Conservation (phyloP, 768 basidiomycete genomes). For the Serpula lacrymans region DNA sequence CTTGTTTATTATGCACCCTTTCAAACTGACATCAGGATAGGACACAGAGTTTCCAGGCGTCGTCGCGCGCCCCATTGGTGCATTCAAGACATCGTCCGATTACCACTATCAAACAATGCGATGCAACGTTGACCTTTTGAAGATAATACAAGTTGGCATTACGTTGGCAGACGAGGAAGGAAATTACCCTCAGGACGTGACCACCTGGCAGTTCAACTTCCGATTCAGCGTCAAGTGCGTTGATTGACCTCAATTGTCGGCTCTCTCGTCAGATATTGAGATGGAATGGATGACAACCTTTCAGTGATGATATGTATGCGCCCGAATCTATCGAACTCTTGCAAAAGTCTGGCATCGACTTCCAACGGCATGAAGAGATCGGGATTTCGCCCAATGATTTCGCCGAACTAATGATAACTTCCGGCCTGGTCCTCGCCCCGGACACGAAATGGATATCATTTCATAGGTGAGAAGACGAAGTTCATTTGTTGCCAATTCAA, state of each 20-base stretch:
- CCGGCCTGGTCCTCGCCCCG: constrained; percentile 83
- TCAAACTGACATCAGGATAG: constrained; percentile 40
- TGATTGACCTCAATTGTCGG: too few relatives aligned
- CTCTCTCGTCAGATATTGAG: constrained; percentile 7
- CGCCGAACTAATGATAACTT: constrained; percentile 95
- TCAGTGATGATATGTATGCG: constrained; percentile 96
- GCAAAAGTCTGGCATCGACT: constrained; percentile 94
- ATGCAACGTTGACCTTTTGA: constrained; percentile 97
- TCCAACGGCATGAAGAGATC: constrained; percentile 87
- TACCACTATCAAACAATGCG: constrained; percentile 99
- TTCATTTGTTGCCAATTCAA: too few relatives aligned
- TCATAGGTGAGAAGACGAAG: constrained; percentile 71
- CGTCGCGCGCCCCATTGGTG: constrained; percentile 94
- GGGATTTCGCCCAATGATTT: constrained; percentile 94
- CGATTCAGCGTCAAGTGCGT: constrained; percentile 83
- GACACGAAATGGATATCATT: constrained; percentile 98
- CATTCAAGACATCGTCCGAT: constrained; percentile 95
- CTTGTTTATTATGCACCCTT: constrained; percentile 9
- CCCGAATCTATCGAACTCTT: constrained; percentile 96
- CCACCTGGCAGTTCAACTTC: constrained; percentile 99
- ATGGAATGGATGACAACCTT: constrained; percentile 9
- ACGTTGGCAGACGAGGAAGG: constrained; percentile 94
- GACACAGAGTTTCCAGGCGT: constrained; percentile 99
- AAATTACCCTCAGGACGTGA: constrained; percentile 82
- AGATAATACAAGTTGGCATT: constrained; percentile 96